These are phyloP conservation scores for Datura wrightii DNA, from an alignment of 257 asterid genomes.

Conservation along the genomic window DNA sequence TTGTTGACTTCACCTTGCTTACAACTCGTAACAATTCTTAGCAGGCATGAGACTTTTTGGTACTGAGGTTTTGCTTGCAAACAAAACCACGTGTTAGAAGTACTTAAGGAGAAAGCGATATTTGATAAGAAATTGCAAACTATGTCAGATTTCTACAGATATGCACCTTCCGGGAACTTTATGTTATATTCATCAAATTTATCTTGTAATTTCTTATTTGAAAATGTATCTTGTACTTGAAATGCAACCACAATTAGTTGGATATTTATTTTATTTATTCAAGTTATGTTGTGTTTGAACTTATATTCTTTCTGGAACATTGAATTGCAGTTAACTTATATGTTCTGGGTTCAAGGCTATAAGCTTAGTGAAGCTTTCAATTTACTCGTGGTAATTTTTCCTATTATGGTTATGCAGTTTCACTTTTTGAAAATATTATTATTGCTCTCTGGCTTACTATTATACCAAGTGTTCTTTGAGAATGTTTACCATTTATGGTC, in stretches of 20 bases:
- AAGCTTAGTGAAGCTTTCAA: conserved; percentile 71
- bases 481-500: neutral
- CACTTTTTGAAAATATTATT: neutral
- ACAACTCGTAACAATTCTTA: neutral
- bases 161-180: neutral
- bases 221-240: neutral
- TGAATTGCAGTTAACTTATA: conserved; percentile 81
- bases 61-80: neutral
- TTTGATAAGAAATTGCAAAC: neutral
- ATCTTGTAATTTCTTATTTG: conserved; percentile 21
- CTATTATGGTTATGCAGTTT: conserved; percentile 3
- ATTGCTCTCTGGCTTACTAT: neutral
- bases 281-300: neutral
- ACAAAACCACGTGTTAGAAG: neutral
- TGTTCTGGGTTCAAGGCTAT: conserved; percentile 94
- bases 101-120: neutral
- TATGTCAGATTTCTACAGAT: conserved; percentile 16
- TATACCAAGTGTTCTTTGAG: neutral
- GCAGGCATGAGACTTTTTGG: neutral
- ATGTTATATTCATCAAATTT: neutral
- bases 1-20: neutral
- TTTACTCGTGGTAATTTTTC: conserved; percentile 64
- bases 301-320: conserved; percentile 18
- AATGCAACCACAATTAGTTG: neutral
- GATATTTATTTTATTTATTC: neutral